These are phyloP conservation scores for Ogataea salicorniae DNA, from an alignment of 805 yeast genomes.

Conservation along the genomic window DNA sequence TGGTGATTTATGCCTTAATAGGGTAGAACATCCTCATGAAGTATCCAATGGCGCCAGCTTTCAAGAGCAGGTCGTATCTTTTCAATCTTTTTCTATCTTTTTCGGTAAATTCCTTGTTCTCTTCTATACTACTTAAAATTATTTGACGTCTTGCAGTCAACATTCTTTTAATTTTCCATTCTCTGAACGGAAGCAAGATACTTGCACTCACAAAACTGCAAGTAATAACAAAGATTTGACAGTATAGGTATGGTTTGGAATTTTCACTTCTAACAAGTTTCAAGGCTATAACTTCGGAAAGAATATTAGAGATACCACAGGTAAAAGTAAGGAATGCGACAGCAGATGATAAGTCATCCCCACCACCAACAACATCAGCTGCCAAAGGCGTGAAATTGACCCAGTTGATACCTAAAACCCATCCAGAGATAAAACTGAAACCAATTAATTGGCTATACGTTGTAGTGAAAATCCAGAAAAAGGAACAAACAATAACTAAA, in stretches of 20 bases:
- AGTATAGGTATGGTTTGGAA: slow-evolving; percentile 45
- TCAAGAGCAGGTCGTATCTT: slow-evolving; percentile 14
- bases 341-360: slow-evolving; percentile 26
- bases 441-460: slow-evolving; percentile 38
- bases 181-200: slow-evolving; percentile 46
- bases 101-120: not conserved
- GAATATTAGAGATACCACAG: slow-evolving; percentile 28
- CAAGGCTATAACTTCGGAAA: slow-evolving; percentile 31
- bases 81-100: slow-evolving; percentile 7
- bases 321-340: slow-evolving; percentile 21
- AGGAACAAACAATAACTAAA: slow-evolving; percentile 35
- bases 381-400: slow-evolving; percentile 32
- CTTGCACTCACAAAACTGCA: slow-evolving; percentile 39
- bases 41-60: slow-evolving; percentile 6
- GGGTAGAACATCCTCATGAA: slow-evolving; percentile 25
- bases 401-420: slow-evolving; percentile 42
- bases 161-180: slow-evolving; percentile 44
- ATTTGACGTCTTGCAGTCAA: slow-evolving; percentile 23
- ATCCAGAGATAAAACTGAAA: slow-evolving; percentile 41
- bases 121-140: slow-evolving; percentile 2
- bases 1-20: slow-evolving; percentile 18
- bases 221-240: slow-evolving; percentile 57
- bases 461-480: slow-evolving; percentile 45
- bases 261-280: slow-evolving; percentile 23
- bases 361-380: slow-evolving; percentile 32